These are phyloP conservation scores for Didymella segeticola DNA, from an alignment of 2,329 filamentous ascomycete genomes.

Conservation along the genomic window DNA sequence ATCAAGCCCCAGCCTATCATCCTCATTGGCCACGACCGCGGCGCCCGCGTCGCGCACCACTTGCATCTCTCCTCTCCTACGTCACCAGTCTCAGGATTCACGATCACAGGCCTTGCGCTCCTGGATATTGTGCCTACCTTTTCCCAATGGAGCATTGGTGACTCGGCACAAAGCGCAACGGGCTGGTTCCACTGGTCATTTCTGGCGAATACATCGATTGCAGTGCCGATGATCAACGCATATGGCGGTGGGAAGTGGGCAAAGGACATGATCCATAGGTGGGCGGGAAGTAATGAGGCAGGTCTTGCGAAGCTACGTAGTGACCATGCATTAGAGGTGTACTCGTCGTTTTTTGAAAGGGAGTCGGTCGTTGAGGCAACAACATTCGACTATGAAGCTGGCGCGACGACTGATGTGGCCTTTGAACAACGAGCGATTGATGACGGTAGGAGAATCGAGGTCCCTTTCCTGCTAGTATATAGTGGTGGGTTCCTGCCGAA, in stretches of 20 bases:
- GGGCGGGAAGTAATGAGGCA: constrained; percentile 31
- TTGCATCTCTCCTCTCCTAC: constrained; percentile 55
- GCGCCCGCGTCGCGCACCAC: constrained; percentile 62
- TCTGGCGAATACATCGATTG: constrained; percentile 59
- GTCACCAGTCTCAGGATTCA: constrained; percentile 44
- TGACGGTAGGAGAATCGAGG: constrained; percentile 53
- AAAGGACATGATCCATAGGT: constrained; percentile 45
- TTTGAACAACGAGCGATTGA: constrained; percentile 56
- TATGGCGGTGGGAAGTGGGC: constrained; percentile 52
- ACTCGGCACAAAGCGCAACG: constrained; percentile 49
- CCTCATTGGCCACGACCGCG: constrained; percentile 64
- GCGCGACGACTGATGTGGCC: constrained; percentile 60
- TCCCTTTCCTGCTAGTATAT: constrained; percentile 60
- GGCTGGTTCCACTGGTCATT: constrained; percentile 67
- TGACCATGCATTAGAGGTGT: constrained; percentile 50
- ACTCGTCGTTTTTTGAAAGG: constrained; percentile 53
- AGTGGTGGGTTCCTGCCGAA: constrained; percentile 56
- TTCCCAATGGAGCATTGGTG: constrained; percentile 57
- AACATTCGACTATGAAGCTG: constrained; percentile 64
- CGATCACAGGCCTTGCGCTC: constrained; percentile 36
- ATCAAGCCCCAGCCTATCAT: constrained; percentile 18
- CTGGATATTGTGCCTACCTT: constrained; percentile 58
- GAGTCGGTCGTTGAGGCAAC: constrained; percentile 54
- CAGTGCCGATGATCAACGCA: constrained; percentile 58
- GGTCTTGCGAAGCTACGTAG: constrained; percentile 20